Evolutionary conservation across 2,329 filamentous ascomycete genomes (phyloP), one percentile per base, ranked within the genome.

Genomic region (Domatiomyces catenatus): DNA sequence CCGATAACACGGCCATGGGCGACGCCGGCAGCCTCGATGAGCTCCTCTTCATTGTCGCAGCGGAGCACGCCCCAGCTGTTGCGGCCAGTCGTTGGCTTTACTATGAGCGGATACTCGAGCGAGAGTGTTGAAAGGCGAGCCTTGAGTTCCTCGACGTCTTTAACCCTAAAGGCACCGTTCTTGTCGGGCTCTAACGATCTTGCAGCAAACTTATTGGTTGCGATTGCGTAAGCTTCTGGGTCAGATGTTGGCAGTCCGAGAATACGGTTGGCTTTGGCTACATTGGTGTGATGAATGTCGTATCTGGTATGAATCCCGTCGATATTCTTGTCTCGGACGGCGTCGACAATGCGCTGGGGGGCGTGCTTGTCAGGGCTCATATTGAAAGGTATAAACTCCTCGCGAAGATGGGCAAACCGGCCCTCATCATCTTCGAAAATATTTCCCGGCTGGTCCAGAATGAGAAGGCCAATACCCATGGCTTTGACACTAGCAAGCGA

Each of bases 291-390:
- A 5, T 59, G 58, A 5, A 55, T 56, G 50, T 70, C 67, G 47
- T 57, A 63, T 44, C 66, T 61, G 12, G 65, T 66, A 6, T 66
- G 57, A n/a, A 71, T 58, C 1, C 67, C 68, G 48, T 70, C 57
- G 8, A 70, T 58, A 1, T 51, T 50, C 1, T 63, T 60, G 8
- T 50, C 42, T 5, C 50, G 47, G 2, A 69, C 52, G 0, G 63
- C 63, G 0, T 60, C 54, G 3, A 62, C 60, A 17, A 70, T 60
- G 1, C 64, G 61, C 6, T 60, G 32, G 1, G 58, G 19, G 1
- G 69, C 56, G 2, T 52, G 58, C 0, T 52, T 57, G 39, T 66
- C 63, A 1, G 47, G 46, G 2, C 50, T 56, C n/a, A 67, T 60
- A 26, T 63, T 55, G n/a, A 59, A 44, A 2, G 57, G 52, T 18